Evolutionary conservation across 2,329 filamentous ascomycete genomes (phyloP).

Genomic region (Neofusicoccum kwambonambiense): DNA sequence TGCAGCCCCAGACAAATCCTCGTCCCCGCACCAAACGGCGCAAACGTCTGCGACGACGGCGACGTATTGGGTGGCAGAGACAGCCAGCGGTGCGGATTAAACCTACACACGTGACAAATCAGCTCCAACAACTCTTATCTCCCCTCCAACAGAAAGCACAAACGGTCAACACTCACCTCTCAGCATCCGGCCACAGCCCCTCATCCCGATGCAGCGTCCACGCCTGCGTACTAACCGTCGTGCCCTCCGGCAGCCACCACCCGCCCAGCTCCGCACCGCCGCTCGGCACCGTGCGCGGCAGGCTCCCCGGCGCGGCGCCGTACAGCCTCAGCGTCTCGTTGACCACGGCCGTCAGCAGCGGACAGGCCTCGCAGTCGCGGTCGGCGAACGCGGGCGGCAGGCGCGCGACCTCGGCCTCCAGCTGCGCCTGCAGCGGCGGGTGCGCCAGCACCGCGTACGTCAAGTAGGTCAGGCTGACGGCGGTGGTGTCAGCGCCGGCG

Average conservation of each 20-base stretch:
- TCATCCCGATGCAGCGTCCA: constrained; percentile 40
- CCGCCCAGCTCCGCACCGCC: constrained; percentile 34
- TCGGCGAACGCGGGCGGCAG: constrained; percentile 23
- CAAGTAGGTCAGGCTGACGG: constrained; percentile 34
- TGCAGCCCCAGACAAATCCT: constrained; percentile 69
- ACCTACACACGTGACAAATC: constrained; percentile 23
- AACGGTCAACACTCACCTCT: neutral
- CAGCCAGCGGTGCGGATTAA: constrained; percentile 35
- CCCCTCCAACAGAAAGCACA: neutral
- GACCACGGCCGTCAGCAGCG: constrained; percentile 37
- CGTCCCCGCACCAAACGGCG: constrained; percentile 68
- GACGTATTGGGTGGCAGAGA: constrained; percentile 21
- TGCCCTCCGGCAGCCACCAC: constrained; percentile 35
- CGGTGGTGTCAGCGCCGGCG: constrained; percentile 37
- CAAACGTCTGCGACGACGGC: constrained; percentile 52
- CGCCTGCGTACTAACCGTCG: constrained; percentile 39
- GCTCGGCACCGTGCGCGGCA: constrained; percentile 37
- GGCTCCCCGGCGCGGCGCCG: constrained; percentile 34
- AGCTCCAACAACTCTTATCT: neutral
- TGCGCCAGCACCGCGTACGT: constrained; percentile 33
- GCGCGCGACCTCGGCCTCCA: constrained; percentile 26
- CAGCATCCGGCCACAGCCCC: neutral
- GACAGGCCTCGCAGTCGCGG: constrained; percentile 28
- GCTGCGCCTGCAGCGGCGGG: constrained; percentile 21
- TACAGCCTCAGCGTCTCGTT: constrained; percentile 41